These are phyloP conservation scores for Rosa hybrid DNA, from an alignment of 331 rosid species.

Conservation along the genomic window DNA sequence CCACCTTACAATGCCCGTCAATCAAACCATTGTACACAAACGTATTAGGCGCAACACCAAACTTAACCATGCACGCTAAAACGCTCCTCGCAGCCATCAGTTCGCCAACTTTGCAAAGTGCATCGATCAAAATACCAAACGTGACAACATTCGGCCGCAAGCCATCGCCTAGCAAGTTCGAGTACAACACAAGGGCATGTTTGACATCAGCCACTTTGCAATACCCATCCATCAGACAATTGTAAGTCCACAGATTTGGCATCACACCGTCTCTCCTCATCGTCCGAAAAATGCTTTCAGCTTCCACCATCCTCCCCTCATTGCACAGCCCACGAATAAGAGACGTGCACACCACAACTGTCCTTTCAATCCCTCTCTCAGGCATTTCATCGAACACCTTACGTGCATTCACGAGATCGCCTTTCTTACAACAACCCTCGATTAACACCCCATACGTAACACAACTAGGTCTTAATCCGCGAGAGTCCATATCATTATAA, in stretches of 20 bases:
- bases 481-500: slow-evolving; percentile 42
- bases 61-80: slow-evolving; percentile 48
- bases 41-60: slow-evolving; percentile 53
- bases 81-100: slow-evolving; percentile 42
- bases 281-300: slow-evolving; percentile 36
- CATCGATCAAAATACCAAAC: slow-evolving; percentile 52
- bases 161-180: slow-evolving; percentile 40
- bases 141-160: slow-evolving; percentile 58
- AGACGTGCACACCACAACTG: slow-evolving; percentile 53
- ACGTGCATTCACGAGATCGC: slow-evolving; percentile 35
- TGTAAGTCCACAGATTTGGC: slow-evolving; percentile 62
- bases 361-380: slow-evolving; percentile 41
- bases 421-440: slow-evolving; percentile 41
- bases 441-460: slow-evolving; percentile 61
- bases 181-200: slow-evolving; percentile 44
- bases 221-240: slow-evolving; percentile 72
- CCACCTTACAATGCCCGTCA: slow-evolving; percentile 50
- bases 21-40: slow-evolving; percentile 63
- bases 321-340: slow-evolving; percentile 51
- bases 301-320: slow-evolving; percentile 51
- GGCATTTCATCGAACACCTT: slow-evolving; percentile 63
- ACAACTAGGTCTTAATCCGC: slow-evolving; percentile 50
- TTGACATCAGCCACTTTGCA: slow-evolving; percentile 46
- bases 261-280: slow-evolving; percentile 51
- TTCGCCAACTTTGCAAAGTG: slow-evolving; percentile 54